Conservation (phyloP, 2,329 filamentous ascomycete species). For the Microsporum canis region DNA sequence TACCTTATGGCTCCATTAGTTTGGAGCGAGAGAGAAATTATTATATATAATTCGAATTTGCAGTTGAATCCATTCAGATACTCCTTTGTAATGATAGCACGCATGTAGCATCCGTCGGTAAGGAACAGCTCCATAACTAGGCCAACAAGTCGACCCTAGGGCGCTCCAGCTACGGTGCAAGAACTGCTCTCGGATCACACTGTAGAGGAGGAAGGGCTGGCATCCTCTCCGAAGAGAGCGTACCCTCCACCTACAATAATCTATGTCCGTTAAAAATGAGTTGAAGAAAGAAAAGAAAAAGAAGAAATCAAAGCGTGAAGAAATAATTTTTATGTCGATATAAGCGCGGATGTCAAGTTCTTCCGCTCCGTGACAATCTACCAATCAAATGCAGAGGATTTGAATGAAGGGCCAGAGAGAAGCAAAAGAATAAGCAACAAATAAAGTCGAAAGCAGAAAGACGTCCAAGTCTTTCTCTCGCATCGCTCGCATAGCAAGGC, state of each 20-base stretch:
- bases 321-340: slow-evolving; percentile 2
- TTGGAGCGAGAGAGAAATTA: not conserved
- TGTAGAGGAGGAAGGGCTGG: slow-evolving; percentile 49
- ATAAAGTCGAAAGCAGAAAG: not conserved
- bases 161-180: slow-evolving; percentile 55
- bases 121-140: slow-evolving; percentile 52
- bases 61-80: not conserved
- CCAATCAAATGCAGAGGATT: slow-evolving; percentile 32
- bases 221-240: slow-evolving; percentile 15
- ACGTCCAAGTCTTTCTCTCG: not conserved
- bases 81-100: not conserved
- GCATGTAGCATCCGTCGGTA: slow-evolving; percentile 54
- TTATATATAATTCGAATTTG: not conserved
- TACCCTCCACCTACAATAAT: slow-evolving; percentile 54
- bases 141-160: slow-evolving; percentile 36
- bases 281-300: slow-evolving; percentile 27
- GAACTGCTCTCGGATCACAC: slow-evolving; percentile 49
- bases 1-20: not conserved
- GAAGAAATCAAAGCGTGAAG: slow-evolving; percentile 15
- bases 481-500: not conserved
- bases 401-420: slow-evolving; percentile 15
- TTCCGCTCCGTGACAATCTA: slow-evolving; percentile 21
- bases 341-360: slow-evolving; percentile 20
- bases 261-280: slow-evolving; percentile 49
- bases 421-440: slow-evolving; percentile 13